Evolutionary conservation across 768 basidiomycete genomes (phyloP), one percentile per base, ranked within the genome.

Genomic region (Mycena albidolilacea): DNA sequence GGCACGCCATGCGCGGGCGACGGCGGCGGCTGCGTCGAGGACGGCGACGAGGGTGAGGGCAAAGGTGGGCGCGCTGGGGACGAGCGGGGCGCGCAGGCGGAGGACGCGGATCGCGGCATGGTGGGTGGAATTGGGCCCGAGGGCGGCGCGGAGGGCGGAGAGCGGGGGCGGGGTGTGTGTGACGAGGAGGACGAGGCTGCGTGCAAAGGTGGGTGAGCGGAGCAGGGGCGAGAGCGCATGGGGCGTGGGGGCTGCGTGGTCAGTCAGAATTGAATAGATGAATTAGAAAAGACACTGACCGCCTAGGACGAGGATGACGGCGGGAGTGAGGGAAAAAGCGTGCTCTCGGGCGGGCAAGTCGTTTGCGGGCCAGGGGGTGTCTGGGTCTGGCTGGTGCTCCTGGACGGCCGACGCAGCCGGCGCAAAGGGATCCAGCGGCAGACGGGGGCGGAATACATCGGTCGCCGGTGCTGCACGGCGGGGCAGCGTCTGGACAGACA

Each of bases 31-130:
- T 21, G 84, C 81, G 55, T 87, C 84, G 19, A 87, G 79, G 14
- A 87, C 74, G 54, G 74, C 68, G n/a, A 84, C 84, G 62, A 88
- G 82, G 6, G 82, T 79, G 12, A 87, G 80, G 1, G 85, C 87
- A 48, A 75, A 75, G 19, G 82, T 81, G 3, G 80, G 78, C 52
- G 84, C 83, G 43, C 84, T 80, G 3, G 81, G 78, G 21, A 75
- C 80, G 48, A 85, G 80, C 1, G 83, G 84, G 0, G 77, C 70
- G 35, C 77, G 57, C 17, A 86, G 82, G 54, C 79, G 83, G 7
- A 86, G 80, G 66, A 86, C 77, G 69, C 83, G 76, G 65, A 81
- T 65, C 68, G 70, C 79, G 69, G 69, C 81, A 54, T 35, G 82
- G 14, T 60, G 39, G 35, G 79, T 3, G 8, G 41, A 17, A 9